Base-by-base conservation (phyloP, 2,329 filamentous ascomycete species). In the Fusarium coicis region DNA sequence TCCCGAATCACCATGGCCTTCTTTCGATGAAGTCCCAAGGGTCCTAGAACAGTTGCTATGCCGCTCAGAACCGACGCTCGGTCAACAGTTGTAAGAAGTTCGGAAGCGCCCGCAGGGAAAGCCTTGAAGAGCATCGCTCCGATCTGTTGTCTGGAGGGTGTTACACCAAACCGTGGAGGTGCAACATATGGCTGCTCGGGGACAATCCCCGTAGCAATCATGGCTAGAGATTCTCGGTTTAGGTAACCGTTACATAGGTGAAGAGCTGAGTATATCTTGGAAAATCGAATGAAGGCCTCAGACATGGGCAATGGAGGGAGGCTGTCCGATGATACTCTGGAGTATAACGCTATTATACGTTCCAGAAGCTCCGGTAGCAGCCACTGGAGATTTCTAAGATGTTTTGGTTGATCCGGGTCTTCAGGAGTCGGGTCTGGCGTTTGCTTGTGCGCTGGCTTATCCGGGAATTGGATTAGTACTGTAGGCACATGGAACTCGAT, bases 1-100 rank as follows among this genome's bases (percentile, higher is more conserved):
- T 98, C 95, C 75, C 93, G 92, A 76, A 97, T 88, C 2, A 98
- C 90, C 83, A 98, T 93, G 9, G 93, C 95, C 81, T 97, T 97
- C 83, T 98, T 98, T 64, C 96, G 89, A 66, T 95, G 90, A 68
- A 96, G 89, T 2, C 93, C 94, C 12, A 99, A 83, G 10, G 90
- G 87, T 1, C 94, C 93, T 15, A 98, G 85, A n/a, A 97, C 90
- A n/a, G 93, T 91, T 12, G 94, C 92, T 73, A 98, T 94, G 18
- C 95, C 96, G 74, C 94, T 92, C 21, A 98, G 85, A 40, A 98
- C 92, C 15, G 93, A 90, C 16, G 93, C 90, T 28, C 93, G 88
- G 81, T 97, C 95, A 15, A 91, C 90, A 8, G 92, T 89, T 6
- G 92, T 92, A 58, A 97, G 84, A 34, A 89, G 79, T 72, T 93